These are phyloP conservation scores for Takashimella koratensis DNA, from an alignment of 1,284 basidiomycete species.

Conservation along the genomic window DNA sequence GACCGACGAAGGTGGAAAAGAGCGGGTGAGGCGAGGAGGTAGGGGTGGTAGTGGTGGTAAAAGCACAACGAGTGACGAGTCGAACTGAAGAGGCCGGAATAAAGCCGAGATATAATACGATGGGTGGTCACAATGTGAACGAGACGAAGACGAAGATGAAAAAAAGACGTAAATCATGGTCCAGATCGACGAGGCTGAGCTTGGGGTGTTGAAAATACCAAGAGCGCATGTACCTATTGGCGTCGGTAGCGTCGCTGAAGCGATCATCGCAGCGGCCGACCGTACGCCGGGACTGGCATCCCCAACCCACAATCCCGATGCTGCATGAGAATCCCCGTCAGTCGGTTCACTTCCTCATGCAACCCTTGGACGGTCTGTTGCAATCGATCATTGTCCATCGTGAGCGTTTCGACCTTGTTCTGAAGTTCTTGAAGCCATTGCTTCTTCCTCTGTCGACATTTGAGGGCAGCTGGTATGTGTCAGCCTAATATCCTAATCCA, in stretches of 20 bases:
- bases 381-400: conserved; percentile 91
- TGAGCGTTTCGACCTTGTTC: conserved; percentile 84
- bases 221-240: no score
- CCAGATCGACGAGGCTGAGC: no score
- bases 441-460: conserved; percentile 98
- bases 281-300: conserved; percentile 19
- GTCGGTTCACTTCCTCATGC: conserved; percentile 60
- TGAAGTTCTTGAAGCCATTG: conserved; percentile 93
- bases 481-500: no score
- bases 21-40: background rate
- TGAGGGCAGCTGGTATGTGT: conserved; percentile 91
- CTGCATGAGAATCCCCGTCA: conserved; percentile 48
- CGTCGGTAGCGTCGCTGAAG: no score
- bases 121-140: no score
- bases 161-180: no score
- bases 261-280: conserved; percentile 16
- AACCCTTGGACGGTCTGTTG: conserved; percentile 53
- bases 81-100: no score
- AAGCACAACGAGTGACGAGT: background rate
- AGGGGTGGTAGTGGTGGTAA: background rate
- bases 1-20: no score
- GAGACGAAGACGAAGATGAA: no score
- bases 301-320: conserved; percentile 46
- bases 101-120: no score
- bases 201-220: no score